phyloP scores from a whole-genome alignment of 2,329 filamentous ascomycete species.

The Colletotrichum truncatum region DNA sequence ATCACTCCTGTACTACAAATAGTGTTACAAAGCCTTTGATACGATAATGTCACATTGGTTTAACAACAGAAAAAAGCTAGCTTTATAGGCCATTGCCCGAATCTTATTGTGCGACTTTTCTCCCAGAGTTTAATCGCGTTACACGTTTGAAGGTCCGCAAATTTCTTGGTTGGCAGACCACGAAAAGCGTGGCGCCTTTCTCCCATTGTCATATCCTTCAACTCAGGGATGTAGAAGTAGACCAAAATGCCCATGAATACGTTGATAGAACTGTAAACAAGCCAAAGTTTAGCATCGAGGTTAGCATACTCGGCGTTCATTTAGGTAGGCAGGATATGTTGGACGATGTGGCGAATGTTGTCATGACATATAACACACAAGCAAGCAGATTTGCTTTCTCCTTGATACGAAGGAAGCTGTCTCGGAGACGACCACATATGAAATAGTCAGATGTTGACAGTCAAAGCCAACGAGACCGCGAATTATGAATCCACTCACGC shows the following conservation, averaged over 20 bases:
- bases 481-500: constrained; percentile 26
- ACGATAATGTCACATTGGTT: too few species aligned
- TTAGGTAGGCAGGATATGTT: constrained; percentile 47
- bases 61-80: too few species aligned
- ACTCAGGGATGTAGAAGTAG: constrained; percentile 55
- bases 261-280: constrained; percentile 48
- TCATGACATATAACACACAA: constrained; percentile 38
- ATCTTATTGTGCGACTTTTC: too few species aligned
- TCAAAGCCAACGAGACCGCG: neutral
- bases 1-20: too few species aligned
- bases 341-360: constrained; percentile 44
- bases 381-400: constrained; percentile 42
- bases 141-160: too few species aligned
- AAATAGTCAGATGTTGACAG: constrained; percentile 16
- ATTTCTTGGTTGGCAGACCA: too few species aligned
- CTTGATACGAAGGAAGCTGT: constrained; percentile 35
- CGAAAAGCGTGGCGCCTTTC: too few species aligned
- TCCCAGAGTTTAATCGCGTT: too few species aligned
- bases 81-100: too few species aligned
- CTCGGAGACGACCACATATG: constrained; percentile 39
- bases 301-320: constrained; percentile 44
- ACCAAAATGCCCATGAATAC: constrained; percentile 49
- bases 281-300: constrained; percentile 46
- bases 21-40: too few species aligned
- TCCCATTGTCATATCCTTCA: too few species aligned